A percentile compares a stretch with the other conserved stretches of the same genome.
phyloP scores from a whole-genome alignment of 208 protist genomes.

The Crithidia bombi region DNA sequence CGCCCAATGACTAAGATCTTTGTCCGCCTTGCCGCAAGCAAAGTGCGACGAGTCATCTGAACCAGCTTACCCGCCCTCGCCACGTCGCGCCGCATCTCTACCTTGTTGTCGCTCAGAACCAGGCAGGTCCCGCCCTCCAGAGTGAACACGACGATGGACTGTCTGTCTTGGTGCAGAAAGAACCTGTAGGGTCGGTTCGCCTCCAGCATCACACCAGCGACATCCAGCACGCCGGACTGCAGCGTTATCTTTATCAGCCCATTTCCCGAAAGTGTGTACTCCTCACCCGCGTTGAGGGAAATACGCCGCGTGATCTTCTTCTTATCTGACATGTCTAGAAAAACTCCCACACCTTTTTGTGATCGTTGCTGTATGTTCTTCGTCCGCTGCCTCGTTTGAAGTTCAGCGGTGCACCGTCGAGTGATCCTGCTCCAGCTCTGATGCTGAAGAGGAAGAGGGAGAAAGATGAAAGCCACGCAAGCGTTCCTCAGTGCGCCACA shows the following conservation, averaged over 20 bases:
- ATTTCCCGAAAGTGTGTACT: conserved; percentile 65
- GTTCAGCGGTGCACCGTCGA: no score
- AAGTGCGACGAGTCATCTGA: conserved; percentile 61
- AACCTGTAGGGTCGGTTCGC: conserved; percentile 56
- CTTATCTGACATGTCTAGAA: conserved; percentile 49
- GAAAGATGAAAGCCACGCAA: no score
- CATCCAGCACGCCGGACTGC: conserved; percentile 68
- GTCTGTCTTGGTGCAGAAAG: conserved; percentile 40
- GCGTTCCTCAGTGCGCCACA: no score
- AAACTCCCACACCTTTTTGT: no score
- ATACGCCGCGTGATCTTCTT: conserved; percentile 44
- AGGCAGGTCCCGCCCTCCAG: conserved; percentile 71
- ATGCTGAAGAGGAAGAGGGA: no score
- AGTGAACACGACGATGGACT: conserved; percentile 62
- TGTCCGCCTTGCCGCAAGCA: conserved; percentile 34
- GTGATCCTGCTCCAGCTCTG: no score
- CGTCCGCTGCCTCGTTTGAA: no score
- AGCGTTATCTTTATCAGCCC: conserved; percentile 56
- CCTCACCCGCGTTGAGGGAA: conserved; percentile 76
- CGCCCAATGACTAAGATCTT: conserved; percentile 79
- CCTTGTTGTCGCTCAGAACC: conserved; percentile 40
- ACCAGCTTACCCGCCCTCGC: conserved; percentile 51
- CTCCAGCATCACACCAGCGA: conserved; percentile 71
- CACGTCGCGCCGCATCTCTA: conserved; percentile 42
- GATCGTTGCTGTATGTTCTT: no score